Conservation (phyloP, 495 filamentous ascomycete genomes). For the Alectoria sarmentosa region DNA sequence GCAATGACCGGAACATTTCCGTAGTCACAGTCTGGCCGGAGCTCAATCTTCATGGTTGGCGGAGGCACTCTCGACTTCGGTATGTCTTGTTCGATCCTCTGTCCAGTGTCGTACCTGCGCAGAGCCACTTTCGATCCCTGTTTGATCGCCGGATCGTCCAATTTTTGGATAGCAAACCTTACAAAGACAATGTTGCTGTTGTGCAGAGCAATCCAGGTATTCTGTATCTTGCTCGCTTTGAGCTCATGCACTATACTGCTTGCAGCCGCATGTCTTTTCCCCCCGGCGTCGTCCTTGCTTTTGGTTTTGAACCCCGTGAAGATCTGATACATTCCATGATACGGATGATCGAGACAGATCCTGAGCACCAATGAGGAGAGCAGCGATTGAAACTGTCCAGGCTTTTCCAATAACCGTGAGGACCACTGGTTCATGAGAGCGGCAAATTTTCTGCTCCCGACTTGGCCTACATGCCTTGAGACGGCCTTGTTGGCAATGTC, state of each 20-base stretch:
- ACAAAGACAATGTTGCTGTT: conserved; percentile 69
- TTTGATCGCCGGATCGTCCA: conserved; percentile 53
- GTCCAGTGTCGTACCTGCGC: conserved; percentile 50
- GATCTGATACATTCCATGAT: conserved; percentile 94
- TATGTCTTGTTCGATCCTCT: conserved; percentile 48
- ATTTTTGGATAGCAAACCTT: conserved; percentile 57
- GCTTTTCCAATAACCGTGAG: conserved; percentile 70
- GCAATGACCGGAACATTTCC: conserved; percentile 60
- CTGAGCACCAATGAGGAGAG: conserved; percentile 64
- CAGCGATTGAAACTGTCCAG: conserved; percentile 63
- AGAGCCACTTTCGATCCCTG: conserved; percentile 56
- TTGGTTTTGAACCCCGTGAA: conserved; percentile 68
- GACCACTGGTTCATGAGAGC: conserved; percentile 92
- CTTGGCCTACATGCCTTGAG: conserved; percentile 55
- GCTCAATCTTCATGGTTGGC: conserved; percentile 76
- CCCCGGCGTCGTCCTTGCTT: conserved; percentile 62
- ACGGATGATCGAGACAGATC: conserved; percentile 88
- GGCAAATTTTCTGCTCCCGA: conserved; percentile 88
- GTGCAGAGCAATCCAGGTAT: conserved; percentile 60
- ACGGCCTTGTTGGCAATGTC: conserved; percentile 71
- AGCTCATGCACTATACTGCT: conserved; percentile 55
- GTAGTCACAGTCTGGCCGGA: conserved; percentile 71
- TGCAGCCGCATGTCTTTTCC: conserved; percentile 66
- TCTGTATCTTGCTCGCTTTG: conserved; percentile 39
- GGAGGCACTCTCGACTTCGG: conserved; percentile 62